phyloP scores from a whole-genome alignment of 176 grass and related monocot genomes.

The Musa beccarii region DNA sequence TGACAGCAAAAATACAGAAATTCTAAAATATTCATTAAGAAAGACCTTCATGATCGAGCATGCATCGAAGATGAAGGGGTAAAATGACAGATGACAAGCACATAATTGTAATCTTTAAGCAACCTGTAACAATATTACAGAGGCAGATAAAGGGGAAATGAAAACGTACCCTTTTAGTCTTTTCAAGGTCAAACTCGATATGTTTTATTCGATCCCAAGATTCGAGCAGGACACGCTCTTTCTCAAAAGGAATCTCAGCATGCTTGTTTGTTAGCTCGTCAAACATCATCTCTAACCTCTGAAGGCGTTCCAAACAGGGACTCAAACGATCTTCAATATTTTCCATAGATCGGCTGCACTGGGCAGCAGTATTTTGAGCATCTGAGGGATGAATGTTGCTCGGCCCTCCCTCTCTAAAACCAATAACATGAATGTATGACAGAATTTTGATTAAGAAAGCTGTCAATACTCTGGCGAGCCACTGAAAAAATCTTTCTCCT shows the following conservation, averaged over 20 bases:
- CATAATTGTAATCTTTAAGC: neutral
- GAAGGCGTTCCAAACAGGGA: constrained; percentile 56
- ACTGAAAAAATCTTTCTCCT: constrained; percentile 22
- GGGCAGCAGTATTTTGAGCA: constrained; percentile 3
- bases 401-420: constrained; percentile 31
- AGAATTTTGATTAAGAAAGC: constrained; percentile 57
- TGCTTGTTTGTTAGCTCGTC: constrained; percentile 55
- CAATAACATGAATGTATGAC: constrained; percentile 33
- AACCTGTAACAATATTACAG: neutral
- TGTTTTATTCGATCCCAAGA: constrained; percentile 96
- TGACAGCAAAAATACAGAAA: too few relatives aligned
- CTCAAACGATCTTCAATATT: constrained; percentile 26
- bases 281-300: constrained; percentile 53
- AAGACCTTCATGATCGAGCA: too few relatives aligned
- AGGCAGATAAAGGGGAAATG: neutral
- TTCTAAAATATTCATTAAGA: too few relatives aligned
- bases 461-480: constrained; percentile 25
- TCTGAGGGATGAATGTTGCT: constrained; percentile 16
- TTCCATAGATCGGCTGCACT: constrained; percentile 15
- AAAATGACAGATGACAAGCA: too few relatives aligned
- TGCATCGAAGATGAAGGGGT: too few relatives aligned
- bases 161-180: constrained; percentile 72
- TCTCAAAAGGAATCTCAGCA: constrained; percentile 57
- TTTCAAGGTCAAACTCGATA: constrained; percentile 87
- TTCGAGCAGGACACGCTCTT: constrained; percentile 68